Base-by-base conservation (phyloP, 1,139 yeast species). In the Protomyces arabidopsidicola region DNA sequence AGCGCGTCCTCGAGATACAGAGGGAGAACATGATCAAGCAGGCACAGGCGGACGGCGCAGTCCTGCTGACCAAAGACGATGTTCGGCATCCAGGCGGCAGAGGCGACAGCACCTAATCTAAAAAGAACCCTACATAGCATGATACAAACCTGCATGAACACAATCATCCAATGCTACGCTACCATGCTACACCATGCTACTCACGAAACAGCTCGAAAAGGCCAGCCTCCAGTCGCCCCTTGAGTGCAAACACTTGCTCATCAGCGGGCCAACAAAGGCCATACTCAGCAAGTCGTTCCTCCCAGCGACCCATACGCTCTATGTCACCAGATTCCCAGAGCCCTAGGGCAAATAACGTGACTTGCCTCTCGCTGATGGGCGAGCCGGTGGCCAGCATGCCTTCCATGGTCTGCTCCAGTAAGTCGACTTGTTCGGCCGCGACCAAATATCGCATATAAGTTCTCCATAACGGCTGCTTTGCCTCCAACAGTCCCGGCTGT, bases 11-110 rank as follows among this genome's bases (percentile, higher is more conserved):
- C 38, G 63, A 60, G 58, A 53, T 60, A 31, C 58, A 54, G 54
- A 45, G 58, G 36, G 63, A 60, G 42, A 53, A 60, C 20, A 60
- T 60, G 63, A 53, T 60, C 22, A 53, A 54, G 38, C 57, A 60
- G 58, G 63, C 63, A 18, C 62, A 58, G 34, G 20, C 52, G 3
- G 56, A 55, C 9, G 62, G 62, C 5, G 62, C 62, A 16, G 42
- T 51, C 35, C 27, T 58, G 18, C 56, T 58, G 45, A 52, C 50
- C 16, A 55, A 48, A 27, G 62, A 58, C 24, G 62, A 58, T 27
- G 62, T 58, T 12, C 51, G 62, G 35, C 62, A 58, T 58, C 62
- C 62, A 2, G 62, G 56, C 6, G 62, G 62, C n/a, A 27, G 62
- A 9, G 38, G 62, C 18, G 61, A 57, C 34, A 48, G 55, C 18